Evolutionary conservation across 2,329 filamentous ascomycete genomes (phyloP), one percentile per base, ranked within the genome.

Genomic region (Nigrospora oryzae): DNA sequence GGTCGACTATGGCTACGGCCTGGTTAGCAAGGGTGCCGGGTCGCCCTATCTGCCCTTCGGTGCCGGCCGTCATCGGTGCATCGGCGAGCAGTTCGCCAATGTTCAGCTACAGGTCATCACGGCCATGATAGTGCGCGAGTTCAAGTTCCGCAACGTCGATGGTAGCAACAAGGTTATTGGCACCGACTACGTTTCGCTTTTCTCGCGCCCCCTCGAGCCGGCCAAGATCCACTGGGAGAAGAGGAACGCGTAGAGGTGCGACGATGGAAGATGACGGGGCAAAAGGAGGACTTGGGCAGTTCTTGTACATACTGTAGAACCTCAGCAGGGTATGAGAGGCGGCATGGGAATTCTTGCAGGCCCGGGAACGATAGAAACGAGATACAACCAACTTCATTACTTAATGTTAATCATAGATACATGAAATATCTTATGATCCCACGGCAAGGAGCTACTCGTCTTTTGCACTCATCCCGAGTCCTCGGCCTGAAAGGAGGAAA

Each of bases 41-140:
- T 94, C 86, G 43, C 90, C 91, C 0, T 97, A 96, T 64, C 79
- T 97, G 40, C 91, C 91, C 2, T 97, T 97, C 61, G 91, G 91
- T 47, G 91, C 90, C 30, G 91, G 91, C 36, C 77, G 91, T 54
- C 91, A 97, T 68, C 77, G 91, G 53, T 97, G 91, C 68, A 96
- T 97, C 60, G 91, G 91, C 53, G 91, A 97, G 74, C 89, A 95
- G 60, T 97, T 96, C 64, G 91, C 91, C 54, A 95, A 94, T 62
- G 75, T 94, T 46, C 91, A 97, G 69, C 73, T 97, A 50, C 84
- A 90, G 62, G 89, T 88, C 38, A 94, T 97, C 53, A 71, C 84
- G 12, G 88, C 83, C 42, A 82, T 81, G 47, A 69, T 90, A 52
- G 85, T 95, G 36, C 77, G 89, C 41, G 63, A 81, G 43, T 87